Conservation (phyloP, 176 grass and related monocot species). For the Cocos nucifera region DNA sequence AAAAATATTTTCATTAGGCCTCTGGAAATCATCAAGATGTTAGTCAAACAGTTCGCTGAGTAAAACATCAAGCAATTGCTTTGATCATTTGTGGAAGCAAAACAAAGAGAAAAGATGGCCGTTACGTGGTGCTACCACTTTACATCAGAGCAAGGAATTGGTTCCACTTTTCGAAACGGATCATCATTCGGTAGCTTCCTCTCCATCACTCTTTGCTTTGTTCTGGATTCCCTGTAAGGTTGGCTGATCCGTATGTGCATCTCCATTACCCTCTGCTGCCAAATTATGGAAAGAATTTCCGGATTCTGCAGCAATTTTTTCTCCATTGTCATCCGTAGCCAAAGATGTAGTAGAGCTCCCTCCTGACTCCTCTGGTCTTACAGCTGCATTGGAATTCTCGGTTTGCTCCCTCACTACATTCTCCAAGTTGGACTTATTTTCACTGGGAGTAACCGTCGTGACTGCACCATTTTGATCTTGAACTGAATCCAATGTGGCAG, state of each 20-base stretch:
- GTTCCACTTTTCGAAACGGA: neutral
- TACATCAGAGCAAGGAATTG: no score
- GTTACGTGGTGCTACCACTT: no score
- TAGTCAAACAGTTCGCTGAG: no score
- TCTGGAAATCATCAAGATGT: no score
- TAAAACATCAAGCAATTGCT: no score
- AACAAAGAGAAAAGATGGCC: no score
- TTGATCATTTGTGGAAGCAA: no score
- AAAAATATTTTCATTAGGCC: no score
- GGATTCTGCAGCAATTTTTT: no score
- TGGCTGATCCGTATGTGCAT: constrained; percentile 8
- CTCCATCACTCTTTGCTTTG: constrained; percentile 34
- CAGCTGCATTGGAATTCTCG: neutral
- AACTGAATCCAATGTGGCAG: constrained; percentile 16
- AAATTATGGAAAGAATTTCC: neutral
- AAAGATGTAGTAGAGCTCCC: constrained; percentile 6
- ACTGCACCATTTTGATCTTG: constrained; percentile 12
- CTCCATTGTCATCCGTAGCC: neutral
- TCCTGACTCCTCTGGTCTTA: constrained; percentile 1
- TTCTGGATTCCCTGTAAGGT: constrained; percentile 43
- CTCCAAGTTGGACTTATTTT: neutral
- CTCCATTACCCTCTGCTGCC: neutral
- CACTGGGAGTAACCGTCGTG: neutral
- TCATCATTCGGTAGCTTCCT: constrained; percentile 9
- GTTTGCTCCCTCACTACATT: neutral